Evolutionary conservation across 2,329 filamentous ascomycete species (phyloP).

Genomic region (Decorospora gaudefroyi): DNA sequence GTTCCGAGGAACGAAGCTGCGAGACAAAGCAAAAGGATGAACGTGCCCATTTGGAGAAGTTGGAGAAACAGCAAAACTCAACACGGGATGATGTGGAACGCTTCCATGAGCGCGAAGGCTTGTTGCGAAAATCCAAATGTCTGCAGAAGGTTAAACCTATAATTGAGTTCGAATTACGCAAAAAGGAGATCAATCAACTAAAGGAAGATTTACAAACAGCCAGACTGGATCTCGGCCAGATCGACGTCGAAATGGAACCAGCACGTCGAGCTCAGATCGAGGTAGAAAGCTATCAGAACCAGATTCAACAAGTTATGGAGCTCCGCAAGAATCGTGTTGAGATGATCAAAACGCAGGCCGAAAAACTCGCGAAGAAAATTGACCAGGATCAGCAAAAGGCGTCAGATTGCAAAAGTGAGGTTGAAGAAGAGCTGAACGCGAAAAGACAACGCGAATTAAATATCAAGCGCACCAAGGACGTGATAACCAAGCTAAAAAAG

Average conservation of each 20-base stretch:
- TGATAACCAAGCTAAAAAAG: constrained; percentile 66
- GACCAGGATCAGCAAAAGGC: constrained; percentile 44
- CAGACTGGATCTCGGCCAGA: constrained; percentile 59
- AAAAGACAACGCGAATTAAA: constrained; percentile 48
- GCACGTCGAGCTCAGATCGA: constrained; percentile 68
- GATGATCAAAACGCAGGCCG: constrained; percentile 58
- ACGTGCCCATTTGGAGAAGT: constrained; percentile 64
- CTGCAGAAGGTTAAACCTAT: constrained; percentile 69
- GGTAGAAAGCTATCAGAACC: constrained; percentile 69
- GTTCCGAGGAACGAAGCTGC: constrained; percentile 69
- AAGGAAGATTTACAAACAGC: constrained; percentile 63
- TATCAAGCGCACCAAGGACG: constrained; percentile 45
- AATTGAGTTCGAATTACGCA: constrained; percentile 65
- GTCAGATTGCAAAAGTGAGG: constrained; percentile 52
- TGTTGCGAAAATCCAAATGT: constrained; percentile 63
- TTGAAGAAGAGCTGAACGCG: constrained; percentile 49
- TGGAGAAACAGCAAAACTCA: constrained; percentile 73
- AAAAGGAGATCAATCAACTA: constrained; percentile 54
- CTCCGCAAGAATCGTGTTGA: constrained; percentile 61
- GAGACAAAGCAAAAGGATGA: constrained; percentile 63
- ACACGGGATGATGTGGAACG: constrained; percentile 83
- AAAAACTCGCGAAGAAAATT: constrained; percentile 47
- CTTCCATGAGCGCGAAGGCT: constrained; percentile 74
- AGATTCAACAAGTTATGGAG: constrained; percentile 61
- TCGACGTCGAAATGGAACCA: constrained; percentile 68